Evolutionary conservation across 139 green algal species (phyloP).

Genomic region (Mesostigma viride): DNA sequence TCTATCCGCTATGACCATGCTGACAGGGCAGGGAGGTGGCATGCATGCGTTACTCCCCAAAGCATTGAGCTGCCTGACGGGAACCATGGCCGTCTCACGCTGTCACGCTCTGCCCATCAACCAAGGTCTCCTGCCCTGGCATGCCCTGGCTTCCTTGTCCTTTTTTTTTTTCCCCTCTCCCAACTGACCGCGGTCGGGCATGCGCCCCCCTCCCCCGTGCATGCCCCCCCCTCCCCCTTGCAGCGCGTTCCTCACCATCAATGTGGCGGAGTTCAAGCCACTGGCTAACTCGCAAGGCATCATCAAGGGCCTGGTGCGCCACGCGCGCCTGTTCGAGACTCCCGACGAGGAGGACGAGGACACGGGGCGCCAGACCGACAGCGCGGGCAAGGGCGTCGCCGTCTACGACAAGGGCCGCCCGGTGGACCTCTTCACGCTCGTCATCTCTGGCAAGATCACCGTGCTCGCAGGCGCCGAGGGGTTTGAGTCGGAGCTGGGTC

Average conservation of each 20-base stretch:
- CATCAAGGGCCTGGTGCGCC: background rate
- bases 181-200: too few species aligned
- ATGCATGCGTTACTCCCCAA: too few species aligned
- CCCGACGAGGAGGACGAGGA: background rate
- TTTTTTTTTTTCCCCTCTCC: too few species aligned
- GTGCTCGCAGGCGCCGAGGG: slow-evolving; percentile 32
- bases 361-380: background rate
- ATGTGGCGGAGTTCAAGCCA: background rate
- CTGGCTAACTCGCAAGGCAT: background rate
- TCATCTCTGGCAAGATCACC: slow-evolving; percentile 33
- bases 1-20: too few species aligned
- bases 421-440: slow-evolving; percentile 35
- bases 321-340: background rate
- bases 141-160: too few species aligned
- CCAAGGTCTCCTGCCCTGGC: too few species aligned
- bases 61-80: too few species aligned
- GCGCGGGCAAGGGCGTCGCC: background rate
- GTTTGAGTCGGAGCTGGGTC: slow-evolving; percentile 43
- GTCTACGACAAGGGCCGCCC: background rate
- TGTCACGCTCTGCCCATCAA: too few species aligned
- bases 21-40: too few species aligned
- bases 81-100: too few species aligned
- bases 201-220: too few species aligned
- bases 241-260: background rate
- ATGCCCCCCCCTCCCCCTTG: too few species aligned